These are phyloP conservation scores for Naganishia randhawae DNA, from an alignment of 768 basidiomycete species.

Conservation along the genomic window DNA sequence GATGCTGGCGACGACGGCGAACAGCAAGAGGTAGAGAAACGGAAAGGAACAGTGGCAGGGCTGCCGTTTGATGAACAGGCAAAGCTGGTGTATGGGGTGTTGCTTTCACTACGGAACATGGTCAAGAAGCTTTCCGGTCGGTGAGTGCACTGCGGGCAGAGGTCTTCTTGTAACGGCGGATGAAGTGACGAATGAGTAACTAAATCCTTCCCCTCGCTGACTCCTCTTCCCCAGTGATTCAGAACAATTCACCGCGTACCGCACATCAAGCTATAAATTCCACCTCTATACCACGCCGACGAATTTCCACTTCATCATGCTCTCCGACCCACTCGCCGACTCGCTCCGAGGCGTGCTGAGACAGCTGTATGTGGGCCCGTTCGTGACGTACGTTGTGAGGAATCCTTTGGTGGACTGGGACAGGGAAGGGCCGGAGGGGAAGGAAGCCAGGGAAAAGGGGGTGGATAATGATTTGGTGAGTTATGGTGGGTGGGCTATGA, in stretches of 20 bases:
- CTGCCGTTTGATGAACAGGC: slow-evolving; percentile 95
- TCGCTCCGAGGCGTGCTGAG: slow-evolving; percentile 74
- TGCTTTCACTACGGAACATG: slow-evolving; percentile 88
- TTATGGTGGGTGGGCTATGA: background rate
- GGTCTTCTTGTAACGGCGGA: background rate
- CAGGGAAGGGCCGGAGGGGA: slow-evolving; percentile 39
- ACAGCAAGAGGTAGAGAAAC: background rate
- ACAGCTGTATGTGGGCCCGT: slow-evolving; percentile 89
- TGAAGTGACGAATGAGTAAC: background rate
- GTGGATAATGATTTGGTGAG: slow-evolving; percentile 79
- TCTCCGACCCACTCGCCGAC: slow-evolving; percentile 80
- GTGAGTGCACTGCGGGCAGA: slow-evolving; percentile 56
- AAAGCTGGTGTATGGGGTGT: slow-evolving; percentile 93
- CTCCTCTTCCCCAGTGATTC: slow-evolving; percentile 57
- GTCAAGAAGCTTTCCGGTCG: slow-evolving; percentile 84
- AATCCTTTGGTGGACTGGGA: slow-evolving; percentile 68
- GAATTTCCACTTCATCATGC: slow-evolving; percentile 91
- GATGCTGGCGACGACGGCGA: background rate
- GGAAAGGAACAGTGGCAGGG: slow-evolving; percentile 43
- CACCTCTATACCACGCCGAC: slow-evolving; percentile 88
- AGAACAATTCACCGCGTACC: slow-evolving; percentile 84
- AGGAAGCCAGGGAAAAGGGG: slow-evolving; percentile 78
- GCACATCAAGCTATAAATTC: slow-evolving; percentile 85
- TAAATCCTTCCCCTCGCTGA: background rate
- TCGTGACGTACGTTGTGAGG: slow-evolving; percentile 86